Base-by-base conservation (phyloP, 805 yeast species). In the Starmera caribaea region DNA sequence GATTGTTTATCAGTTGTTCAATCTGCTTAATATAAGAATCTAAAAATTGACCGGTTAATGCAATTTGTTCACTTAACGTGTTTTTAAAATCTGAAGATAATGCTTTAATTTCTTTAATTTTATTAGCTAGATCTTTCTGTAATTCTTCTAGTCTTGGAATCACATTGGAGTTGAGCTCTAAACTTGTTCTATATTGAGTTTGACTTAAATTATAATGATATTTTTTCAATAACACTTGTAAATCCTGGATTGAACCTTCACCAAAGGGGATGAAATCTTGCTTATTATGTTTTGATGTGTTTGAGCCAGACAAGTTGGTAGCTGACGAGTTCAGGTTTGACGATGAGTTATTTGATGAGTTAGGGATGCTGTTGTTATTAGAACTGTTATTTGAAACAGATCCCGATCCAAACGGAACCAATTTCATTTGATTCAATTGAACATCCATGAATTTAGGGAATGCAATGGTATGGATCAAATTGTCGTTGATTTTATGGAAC, bases 61-160 rank as follows among this genome's bases (percentile, higher is more conserved):
- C 75, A 44, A 81, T 74, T 57, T 87, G 95, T 48, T 74, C 75
- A 36, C 68, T 68, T 47, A 88, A 75, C 38, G 76, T 71, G 57
- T 81, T 84, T 49, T 79, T 82, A 64, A 92, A 90, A 61, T 90
- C 96, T 38, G 84, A 76, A 48, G 80, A 80, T 42, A 89, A 64
- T 36, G 81, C 74, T 56, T 79, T 83, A 51, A 88, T 89, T 60
- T 88, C 97, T 58, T 82, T 84, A 44, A 90, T 85, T 52, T 89
- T 87, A 38, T 80, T 74, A 38, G 79, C 61, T 44, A 90, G 64
- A 61, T 89, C 97, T 45, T 81, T 74, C 42, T 78, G 71, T 38
- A 83, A 62, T 44, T 76, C 82, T 48, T 77, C 85, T 32, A 83
- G 59, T 30, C 85, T 66, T 31, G 84, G 85, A n/a, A 81, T 70